Evolutionary conservation across 1,139 yeast genomes (phyloP), one percentile per base, ranked within the genome.

Genomic region (Magnusiomyces fungicola): DNA sequence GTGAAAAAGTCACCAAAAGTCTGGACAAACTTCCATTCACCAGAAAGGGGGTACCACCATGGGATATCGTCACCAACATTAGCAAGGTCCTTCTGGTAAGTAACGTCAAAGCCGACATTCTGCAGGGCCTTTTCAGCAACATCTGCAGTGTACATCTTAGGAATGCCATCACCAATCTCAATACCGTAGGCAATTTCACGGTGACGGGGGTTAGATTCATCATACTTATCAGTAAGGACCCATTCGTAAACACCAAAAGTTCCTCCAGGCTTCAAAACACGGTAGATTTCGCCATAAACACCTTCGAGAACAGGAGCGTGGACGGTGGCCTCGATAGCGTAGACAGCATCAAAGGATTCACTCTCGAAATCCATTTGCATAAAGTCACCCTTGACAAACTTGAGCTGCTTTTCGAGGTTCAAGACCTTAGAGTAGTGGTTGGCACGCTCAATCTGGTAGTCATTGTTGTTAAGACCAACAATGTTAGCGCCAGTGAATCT

Each of bases 341-440:
- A 92, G 43, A 92, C 98, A 45, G 96, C 96, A 69, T 92, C 98
- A 65, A 94, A 92, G 34, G 90, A 69, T 64, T 81, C 84, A 57
- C 85, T 83, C 68, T 82, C 88, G 62, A 94, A 90, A 62, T 92
- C 97, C 97, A 92, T 88, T 70, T 90, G 95, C 98, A 92, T 94
- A 75, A 92, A 92, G 70, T 92, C 98, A 60, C 98, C 98, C 74
- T 92, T 92, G 62, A 89, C 96, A 61, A 86, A 90, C 27, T 80
- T 74, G 64, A 90, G 74, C 71, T 88, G 83, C 66, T 85, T 76
- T 55, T 77, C 81, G 63, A 92, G 72, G 37, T 81, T 76, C 66
- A 74, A 74, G 58, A 73, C 74, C 61, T 78, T 69, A 52, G 97
- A 88, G 68, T 88, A 87, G 69, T 78, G 77, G 68, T 80, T 84